Conservation (phyloP, 176 grass and related monocot species). For the Canna indica region DNA sequence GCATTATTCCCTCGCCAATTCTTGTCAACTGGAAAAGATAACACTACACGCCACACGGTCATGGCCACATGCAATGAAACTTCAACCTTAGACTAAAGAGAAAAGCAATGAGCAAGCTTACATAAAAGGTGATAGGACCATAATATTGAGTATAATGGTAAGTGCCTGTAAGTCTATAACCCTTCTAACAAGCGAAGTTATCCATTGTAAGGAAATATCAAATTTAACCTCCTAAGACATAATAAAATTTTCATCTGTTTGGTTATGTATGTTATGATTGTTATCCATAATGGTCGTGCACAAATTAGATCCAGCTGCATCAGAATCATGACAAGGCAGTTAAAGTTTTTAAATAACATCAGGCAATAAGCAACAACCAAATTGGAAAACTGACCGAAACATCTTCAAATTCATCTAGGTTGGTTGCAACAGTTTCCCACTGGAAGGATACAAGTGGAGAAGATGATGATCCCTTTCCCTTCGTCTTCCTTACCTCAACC, state of each 20-base stretch:
- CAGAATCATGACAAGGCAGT: background rate
- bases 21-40: too few relatives aligned
- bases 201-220: background rate
- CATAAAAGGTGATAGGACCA: background rate
- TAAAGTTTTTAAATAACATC: background rate
- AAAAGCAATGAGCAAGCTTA: background rate
- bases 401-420: slow-evolving; percentile 75
- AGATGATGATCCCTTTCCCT: slow-evolving; percentile 39
- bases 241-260: background rate
- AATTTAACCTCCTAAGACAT: background rate
- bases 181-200: background rate
- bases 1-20: background rate
- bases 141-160: background rate
- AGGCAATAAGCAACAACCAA: background rate
- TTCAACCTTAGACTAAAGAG: background rate
- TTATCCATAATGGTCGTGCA: background rate
- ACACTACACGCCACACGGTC: too few relatives aligned
- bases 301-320: background rate
- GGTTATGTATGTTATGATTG: background rate
- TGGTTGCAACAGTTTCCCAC: slow-evolving; percentile 86
- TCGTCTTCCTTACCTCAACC: slow-evolving; percentile 53
- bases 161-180: too few relatives aligned
- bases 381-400: slow-evolving; percentile 61
- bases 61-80: background rate
- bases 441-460: slow-evolving; percentile 47